Conservation (phyloP, 179 eudicot species). For the Beta corolliflora region DNA sequence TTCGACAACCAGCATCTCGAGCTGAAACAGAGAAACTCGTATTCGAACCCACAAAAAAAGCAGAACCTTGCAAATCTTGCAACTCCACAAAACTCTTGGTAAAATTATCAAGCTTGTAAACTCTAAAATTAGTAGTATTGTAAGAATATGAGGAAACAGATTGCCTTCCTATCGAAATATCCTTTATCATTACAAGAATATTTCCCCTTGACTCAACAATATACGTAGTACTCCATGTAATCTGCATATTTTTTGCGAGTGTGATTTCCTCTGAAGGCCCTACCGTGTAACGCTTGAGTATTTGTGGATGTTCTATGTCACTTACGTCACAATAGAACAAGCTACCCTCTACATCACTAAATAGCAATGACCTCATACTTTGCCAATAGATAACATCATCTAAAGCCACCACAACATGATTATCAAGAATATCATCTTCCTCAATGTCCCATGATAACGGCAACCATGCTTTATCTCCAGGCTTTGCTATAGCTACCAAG, state of each 20-base stretch:
- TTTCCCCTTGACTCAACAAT: neutral
- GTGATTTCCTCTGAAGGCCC: no score
- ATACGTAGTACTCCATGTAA: neutral
- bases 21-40: neutral
- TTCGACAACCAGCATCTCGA: neutral
- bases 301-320: neutral
- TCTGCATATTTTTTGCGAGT: no score
- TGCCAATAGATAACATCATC: conserved; percentile 7
- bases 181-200: neutral
- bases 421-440: no score
- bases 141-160: no score
- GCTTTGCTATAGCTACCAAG: neutral
- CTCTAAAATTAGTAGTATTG: neutral
- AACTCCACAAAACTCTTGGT: neutral
- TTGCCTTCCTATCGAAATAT: no score
- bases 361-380: neutral
- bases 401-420: neutral
- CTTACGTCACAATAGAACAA: neutral
- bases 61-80: neutral
- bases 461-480: conserved; percentile 11
- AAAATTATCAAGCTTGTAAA: neutral
- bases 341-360: neutral
- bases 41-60: conserved; percentile 10
- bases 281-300: neutral
- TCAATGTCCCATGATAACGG: neutral